These are phyloP conservation scores for Scheffersomyces parashehatae DNA, from an alignment of 1,139 yeast species.

Conservation along the genomic window DNA sequence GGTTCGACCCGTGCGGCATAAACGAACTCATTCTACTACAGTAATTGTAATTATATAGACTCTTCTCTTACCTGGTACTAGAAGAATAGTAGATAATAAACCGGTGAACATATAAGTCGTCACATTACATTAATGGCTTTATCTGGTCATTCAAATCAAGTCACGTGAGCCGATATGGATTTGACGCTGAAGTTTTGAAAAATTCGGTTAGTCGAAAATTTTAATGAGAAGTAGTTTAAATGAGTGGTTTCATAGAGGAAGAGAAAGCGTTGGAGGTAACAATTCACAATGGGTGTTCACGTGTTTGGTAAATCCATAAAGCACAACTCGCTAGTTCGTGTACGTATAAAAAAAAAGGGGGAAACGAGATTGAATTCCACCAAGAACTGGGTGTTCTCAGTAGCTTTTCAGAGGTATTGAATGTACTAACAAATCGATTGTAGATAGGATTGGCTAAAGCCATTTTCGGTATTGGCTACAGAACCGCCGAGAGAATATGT, in stretches of 20 bases:
- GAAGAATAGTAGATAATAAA: too few relatives aligned
- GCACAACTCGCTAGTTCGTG: conserved; percentile 44
- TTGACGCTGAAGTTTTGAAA: not conserved
- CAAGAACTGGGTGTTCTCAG: too few relatives aligned
- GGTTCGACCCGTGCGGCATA: conserved; percentile 36
- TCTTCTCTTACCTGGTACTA: too few relatives aligned
- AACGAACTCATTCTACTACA: conserved; percentile 17
- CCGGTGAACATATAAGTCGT: not conserved
- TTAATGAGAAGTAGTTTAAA: too few relatives aligned
- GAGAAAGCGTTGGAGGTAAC: too few relatives aligned
- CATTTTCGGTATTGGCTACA: conserved; percentile 82
- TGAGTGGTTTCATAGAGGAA: too few relatives aligned
- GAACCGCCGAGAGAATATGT: conserved; percentile 76
- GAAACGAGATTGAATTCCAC: too few relatives aligned
- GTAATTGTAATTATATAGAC: too few relatives aligned
- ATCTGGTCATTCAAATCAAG: not conserved
- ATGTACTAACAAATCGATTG: conserved; percentile 8
- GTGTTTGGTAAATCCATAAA: conserved; percentile 74
- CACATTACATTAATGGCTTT: not conserved
- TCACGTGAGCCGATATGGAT: too few relatives aligned
- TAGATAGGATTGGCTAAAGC: conserved; percentile 76
- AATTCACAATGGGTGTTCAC: conserved; percentile 62
- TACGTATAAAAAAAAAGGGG: conserved; percentile 21
- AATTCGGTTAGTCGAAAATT: conserved; percentile 1
- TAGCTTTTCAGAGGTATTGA: too few relatives aligned